Conservation (phyloP, 1,284 basidiomycete species). For the Stygiomarasmius scandens region DNA sequence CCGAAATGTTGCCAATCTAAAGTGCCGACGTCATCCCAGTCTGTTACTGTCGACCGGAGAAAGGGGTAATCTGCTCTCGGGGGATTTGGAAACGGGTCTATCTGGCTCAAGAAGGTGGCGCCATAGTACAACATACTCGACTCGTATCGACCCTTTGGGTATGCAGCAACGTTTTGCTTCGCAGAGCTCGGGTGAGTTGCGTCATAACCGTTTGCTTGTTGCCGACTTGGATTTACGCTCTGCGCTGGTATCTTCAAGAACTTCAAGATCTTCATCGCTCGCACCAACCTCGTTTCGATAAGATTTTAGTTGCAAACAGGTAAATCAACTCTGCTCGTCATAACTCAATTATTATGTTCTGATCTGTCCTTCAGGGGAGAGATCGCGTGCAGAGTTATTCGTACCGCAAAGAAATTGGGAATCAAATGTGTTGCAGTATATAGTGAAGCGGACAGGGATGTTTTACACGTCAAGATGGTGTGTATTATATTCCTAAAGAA, state of each 20-base stretch:
- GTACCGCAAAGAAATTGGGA: conserved; percentile 86
- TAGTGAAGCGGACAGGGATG: conserved; percentile 79
- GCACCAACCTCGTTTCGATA: conserved; percentile 43
- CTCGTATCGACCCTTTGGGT: neutral
- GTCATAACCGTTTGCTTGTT: neutral
- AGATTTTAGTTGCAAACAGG: conserved; percentile 87
- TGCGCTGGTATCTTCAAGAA: neutral
- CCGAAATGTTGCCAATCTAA: neutral
- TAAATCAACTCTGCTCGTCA: conserved; percentile 23
- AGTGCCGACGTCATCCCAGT: neutral
- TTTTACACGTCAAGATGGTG: conserved; percentile 79
- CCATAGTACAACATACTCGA: neutral
- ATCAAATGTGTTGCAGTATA: conserved; percentile 91
- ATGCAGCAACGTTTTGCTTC: conserved; percentile 5
- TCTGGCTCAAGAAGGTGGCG: neutral
- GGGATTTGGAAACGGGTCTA: neutral
- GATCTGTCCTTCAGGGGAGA: conserved; percentile 67
- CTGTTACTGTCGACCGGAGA: neutral
- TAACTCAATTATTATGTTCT: neutral
- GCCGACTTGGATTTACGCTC: neutral
- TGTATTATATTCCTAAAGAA: neutral
- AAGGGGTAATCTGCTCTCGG: neutral
- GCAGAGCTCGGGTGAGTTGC: conserved; percentile 5
- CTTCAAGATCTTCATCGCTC: neutral
- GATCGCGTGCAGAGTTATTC: conserved; percentile 91